Percentiles rank a stretch among this genome's conserved stretches.
phyloP scores from a whole-genome alignment of 257 asterid species.

The Lycium ferocissimum region DNA sequence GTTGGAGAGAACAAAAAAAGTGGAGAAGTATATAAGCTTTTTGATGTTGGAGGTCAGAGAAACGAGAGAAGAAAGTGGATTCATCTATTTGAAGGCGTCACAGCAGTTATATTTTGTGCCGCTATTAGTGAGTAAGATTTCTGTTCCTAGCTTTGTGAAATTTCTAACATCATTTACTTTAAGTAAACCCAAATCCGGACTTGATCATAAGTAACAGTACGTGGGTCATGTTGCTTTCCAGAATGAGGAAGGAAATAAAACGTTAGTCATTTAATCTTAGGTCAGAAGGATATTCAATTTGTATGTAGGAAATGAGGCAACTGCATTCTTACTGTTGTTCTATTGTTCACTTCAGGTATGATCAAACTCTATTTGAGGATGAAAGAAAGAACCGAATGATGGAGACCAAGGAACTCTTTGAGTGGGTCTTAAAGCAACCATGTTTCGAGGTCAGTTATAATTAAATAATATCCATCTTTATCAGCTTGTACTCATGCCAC shows the following conservation, averaged over 20 bases:
- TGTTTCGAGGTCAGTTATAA: constrained; percentile 79
- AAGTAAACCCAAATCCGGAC: constrained; percentile 8
- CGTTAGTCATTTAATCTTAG: neutral
- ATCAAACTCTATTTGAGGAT: constrained; percentile 93
- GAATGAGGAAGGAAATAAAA: constrained; percentile 15
- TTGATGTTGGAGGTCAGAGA: constrained; percentile 99
- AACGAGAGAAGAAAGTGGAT: constrained; percentile 99
- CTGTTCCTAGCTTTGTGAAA: constrained; percentile 31
- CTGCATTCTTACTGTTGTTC: constrained; percentile 10
- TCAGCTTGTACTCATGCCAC: too few species aligned
- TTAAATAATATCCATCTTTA: too few species aligned
- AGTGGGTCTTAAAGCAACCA: constrained; percentile 96
- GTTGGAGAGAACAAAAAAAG: constrained; percentile 96
- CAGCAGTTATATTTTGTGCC: constrained; percentile 99
- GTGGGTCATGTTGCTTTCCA: neutral
- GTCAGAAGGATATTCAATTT: constrained; percentile 16
- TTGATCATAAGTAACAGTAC: neutral
- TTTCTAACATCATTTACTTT: neutral
- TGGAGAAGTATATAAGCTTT: constrained; percentile 94
- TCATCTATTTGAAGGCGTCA: constrained; percentile 97
- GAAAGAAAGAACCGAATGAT: constrained; percentile 90
- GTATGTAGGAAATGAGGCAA: constrained; percentile 12
- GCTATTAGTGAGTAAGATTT: constrained; percentile 92
- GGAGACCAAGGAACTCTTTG: constrained; percentile 97
- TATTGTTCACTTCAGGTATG: constrained; percentile 65